A percentile compares a stretch with the other conserved stretches of the same genome.
Evolutionary conservation across 2,329 filamentous ascomycete species (phyloP).

Genomic region (Claviceps cyperi): DNA sequence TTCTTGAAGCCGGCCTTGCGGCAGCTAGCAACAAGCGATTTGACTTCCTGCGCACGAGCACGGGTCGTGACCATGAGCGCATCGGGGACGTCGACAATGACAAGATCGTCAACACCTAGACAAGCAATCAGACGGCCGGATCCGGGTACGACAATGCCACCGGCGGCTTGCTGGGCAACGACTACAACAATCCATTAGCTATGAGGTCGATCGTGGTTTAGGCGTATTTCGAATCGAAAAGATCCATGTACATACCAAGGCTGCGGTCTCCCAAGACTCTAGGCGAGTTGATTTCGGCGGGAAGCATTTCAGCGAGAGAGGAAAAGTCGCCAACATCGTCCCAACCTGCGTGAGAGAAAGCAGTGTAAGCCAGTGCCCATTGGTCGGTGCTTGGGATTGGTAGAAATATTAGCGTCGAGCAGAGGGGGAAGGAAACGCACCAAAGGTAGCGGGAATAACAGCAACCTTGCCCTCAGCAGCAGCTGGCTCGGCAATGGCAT

Average conservation of each 20-base stretch:
- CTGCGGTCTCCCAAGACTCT: conserved; percentile 12
- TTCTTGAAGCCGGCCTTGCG: conserved; percentile 12
- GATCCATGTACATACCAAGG: conserved; percentile 7
- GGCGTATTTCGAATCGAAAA: background rate
- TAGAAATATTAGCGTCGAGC: background rate
- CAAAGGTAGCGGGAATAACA: conserved; percentile 14
- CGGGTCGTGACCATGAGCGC: conserved; percentile 15
- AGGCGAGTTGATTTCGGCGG: conserved; percentile 12
- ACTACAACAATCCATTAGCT: conserved; percentile 4
- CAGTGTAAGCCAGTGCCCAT: conserved; percentile 1
- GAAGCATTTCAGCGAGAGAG: conserved; percentile 14
- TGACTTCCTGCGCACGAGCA: conserved; percentile 15
- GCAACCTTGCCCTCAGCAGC: conserved; percentile 14
- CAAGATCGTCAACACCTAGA: conserved; percentile 14
- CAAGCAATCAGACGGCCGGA: conserved; percentile 14
- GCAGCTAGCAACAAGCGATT: conserved; percentile 14
- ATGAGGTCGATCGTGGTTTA: background rate
- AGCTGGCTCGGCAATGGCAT: conserved; percentile 15
- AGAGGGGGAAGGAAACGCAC: conserved; percentile 1
- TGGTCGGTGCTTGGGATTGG: background rate
- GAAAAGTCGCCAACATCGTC: conserved; percentile 16
- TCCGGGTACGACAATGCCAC: conserved; percentile 13
- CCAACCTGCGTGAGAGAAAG: conserved; percentile 8
- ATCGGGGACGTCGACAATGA: conserved; percentile 14
- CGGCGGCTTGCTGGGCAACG: conserved; percentile 13